A percentile compares a stretch with the other conserved stretches of the same genome.
Evolutionary conservation across 1,139 yeast species (phyloP).

Genomic region (Arxiozyma heterogenica): DNA sequence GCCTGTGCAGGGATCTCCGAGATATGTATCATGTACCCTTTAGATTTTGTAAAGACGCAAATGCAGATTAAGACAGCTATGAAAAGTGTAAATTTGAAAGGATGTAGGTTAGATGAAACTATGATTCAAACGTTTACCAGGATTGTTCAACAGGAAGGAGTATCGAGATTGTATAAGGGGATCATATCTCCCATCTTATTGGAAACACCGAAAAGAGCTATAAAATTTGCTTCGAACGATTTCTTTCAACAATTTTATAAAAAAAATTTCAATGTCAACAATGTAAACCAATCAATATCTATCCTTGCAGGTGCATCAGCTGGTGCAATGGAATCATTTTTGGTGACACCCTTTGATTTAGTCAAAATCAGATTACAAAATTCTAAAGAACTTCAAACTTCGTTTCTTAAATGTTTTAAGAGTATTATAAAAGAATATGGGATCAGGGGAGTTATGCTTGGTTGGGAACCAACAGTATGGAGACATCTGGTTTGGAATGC

Average conservation of each 20-base stretch:
- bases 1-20: constrained; percentile 98
- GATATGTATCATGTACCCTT: constrained; percentile 93
- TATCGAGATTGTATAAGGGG: constrained; percentile 77
- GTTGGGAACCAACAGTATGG: constrained; percentile 94
- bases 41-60: constrained; percentile 96
- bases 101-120: constrained; percentile 33
- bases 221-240: constrained; percentile 96
- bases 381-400: constrained; percentile 81
- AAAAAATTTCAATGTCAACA: constrained; percentile 42
- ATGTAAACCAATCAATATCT: constrained; percentile 75
- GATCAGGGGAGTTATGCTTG: constrained; percentile 75
- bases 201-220: constrained; percentile 99
- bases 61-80: constrained; percentile 67
- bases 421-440: constrained; percentile 71
- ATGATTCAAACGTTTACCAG: not conserved
- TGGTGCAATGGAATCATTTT: constrained; percentile 95
- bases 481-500: constrained; percentile 97
- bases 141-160: constrained; percentile 79
- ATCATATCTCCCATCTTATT: constrained; percentile 90
- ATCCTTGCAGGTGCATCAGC: constrained; percentile 95
- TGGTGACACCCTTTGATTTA: constrained; percentile 93
- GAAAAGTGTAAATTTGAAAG: constrained; percentile 37
- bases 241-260: constrained; percentile 89
- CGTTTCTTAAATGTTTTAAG: constrained; percentile 36
- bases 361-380: constrained; percentile 77